These are phyloP conservation scores for Annulohypoxylon truncatum DNA, from an alignment of 2,329 filamentous ascomycete species.

Conservation along the genomic window DNA sequence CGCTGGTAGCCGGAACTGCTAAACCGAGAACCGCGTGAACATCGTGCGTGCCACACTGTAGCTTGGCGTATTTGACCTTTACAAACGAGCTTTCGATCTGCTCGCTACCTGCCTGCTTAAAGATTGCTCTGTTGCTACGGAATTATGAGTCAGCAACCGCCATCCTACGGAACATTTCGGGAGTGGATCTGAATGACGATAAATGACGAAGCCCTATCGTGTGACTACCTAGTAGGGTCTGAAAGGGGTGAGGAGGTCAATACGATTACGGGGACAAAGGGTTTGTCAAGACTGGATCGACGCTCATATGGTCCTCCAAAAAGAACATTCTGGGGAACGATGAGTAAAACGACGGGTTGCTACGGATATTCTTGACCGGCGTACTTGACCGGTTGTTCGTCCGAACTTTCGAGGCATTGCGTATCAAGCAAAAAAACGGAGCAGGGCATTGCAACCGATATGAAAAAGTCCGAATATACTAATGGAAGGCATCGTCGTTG, in stretches of 20 bases:
- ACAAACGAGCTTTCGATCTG: conserved; percentile 6
- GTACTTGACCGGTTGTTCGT: conserved; percentile 59
- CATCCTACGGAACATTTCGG: neutral
- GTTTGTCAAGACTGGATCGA: conserved; percentile 49
- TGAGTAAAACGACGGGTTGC: conserved; percentile 57
- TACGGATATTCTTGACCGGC: conserved; percentile 58
- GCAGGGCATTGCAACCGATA: conserved; percentile 52
- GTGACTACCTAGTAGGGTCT: neutral
- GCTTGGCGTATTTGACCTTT: conserved; percentile 1
- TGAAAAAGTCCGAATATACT: conserved; percentile 56
- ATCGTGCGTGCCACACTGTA: neutral
- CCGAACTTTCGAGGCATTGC: conserved; percentile 59
- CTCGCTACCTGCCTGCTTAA: conserved; percentile 15
- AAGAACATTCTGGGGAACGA: conserved; percentile 54
- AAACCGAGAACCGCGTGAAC: conserved; percentile 5
- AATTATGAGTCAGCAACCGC: conserved; percentile 1
- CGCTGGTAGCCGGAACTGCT: conserved; percentile 25
- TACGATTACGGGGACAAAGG: neutral
- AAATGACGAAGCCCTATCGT: neutral
- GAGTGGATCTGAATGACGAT: neutral
- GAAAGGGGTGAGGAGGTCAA: neutral
- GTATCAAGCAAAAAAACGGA: conserved; percentile 59
- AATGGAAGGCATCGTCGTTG: conserved; percentile 53
- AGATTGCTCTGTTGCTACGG: neutral
- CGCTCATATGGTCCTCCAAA: conserved; percentile 57